Percentiles rank a stretch among this genome's conserved stretches.
Evolutionary conservation across 2,329 filamentous ascomycete genomes (phyloP).

Genomic region (Phialemoniopsis sp.): DNA sequence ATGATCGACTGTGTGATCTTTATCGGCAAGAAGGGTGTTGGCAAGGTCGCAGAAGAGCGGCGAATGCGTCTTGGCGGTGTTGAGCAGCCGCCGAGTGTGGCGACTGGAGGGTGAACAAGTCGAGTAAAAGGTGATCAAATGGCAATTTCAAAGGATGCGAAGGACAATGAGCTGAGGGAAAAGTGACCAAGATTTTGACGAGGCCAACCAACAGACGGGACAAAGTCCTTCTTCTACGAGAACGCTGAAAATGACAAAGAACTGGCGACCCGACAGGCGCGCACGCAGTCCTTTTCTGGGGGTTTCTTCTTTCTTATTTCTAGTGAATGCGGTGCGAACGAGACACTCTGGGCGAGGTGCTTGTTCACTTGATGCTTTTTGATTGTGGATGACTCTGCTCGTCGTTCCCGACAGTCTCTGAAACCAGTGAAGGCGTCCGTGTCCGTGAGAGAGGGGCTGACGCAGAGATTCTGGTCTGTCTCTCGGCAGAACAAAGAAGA

Average conservation of each 20-base stretch:
- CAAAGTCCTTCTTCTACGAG: background rate
- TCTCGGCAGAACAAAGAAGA: conserved; percentile 31
- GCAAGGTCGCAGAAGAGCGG: conserved; percentile 62
- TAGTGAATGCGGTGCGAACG: no score
- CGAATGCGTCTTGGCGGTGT: conserved; percentile 65
- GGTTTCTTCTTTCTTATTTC: no score
- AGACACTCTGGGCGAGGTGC: background rate
- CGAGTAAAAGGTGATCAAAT: background rate
- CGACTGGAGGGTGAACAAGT: background rate
- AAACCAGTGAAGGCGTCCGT: conserved; percentile 61
- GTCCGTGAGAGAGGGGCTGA: conserved; percentile 21
- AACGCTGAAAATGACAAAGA: conserved; percentile 9
- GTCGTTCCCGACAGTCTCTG: conserved; percentile 21
- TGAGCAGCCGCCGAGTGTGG: conserved; percentile 11
- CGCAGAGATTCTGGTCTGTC: no score
- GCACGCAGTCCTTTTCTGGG: no score
- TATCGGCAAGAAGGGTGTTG: conserved; percentile 34
- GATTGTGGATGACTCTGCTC: no score
- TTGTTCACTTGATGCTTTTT: no score
- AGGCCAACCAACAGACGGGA: conserved; percentile 5
- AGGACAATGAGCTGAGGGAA: background rate
- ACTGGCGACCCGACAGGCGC: conserved; percentile 4
- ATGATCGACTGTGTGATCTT: conserved; percentile 11
- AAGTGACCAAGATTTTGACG: conserved; percentile 1
- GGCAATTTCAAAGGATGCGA: background rate